A percentile compares a stretch with the other conserved stretches of the same genome.
These are phyloP conservation scores for Ramularia collo-cygni DNA, from an alignment of 2,329 filamentous ascomycete genomes.

Conservation along the genomic window DNA sequence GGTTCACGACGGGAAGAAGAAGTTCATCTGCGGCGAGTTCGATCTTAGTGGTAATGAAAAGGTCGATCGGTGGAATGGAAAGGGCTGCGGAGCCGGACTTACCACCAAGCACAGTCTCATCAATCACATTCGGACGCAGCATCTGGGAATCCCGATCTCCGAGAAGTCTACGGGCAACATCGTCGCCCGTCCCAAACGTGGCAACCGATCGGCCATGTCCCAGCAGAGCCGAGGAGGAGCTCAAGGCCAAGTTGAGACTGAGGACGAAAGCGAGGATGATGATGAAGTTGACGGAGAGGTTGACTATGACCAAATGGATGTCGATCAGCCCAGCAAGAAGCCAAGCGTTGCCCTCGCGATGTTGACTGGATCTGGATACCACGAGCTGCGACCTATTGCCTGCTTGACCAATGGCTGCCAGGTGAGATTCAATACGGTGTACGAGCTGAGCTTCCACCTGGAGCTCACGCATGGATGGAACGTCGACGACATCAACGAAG, in stretches of 20 bases:
- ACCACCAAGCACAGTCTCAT: slow-evolving; percentile 71
- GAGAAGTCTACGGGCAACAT: no score
- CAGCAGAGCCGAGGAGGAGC: slow-evolving; percentile 1
- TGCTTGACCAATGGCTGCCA: slow-evolving; percentile 46
- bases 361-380: slow-evolving; percentile 53
- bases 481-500: slow-evolving; percentile 34
- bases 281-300: slow-evolving; percentile 1
- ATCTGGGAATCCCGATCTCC: slow-evolving; percentile 52
- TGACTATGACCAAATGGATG: not conserved
- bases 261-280: slow-evolving; percentile 5
- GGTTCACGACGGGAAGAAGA: slow-evolving; percentile 64
- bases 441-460: slow-evolving; percentile 53
- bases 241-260: slow-evolving; percentile 2
- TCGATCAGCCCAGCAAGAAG: not conserved
- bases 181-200: slow-evolving; percentile 1
- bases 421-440: slow-evolving; percentile 51
- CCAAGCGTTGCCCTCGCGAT: slow-evolving; percentile 21
- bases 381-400: slow-evolving; percentile 42
- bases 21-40: slow-evolving; percentile 70
- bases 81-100: slow-evolving; percentile 67
- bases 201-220: slow-evolving; percentile 7
- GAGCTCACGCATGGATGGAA: slow-evolving; percentile 37
- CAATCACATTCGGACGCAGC: slow-evolving; percentile 76
- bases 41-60: slow-evolving; percentile 53
- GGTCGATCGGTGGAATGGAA: slow-evolving; percentile 56